Conservation (phyloP, 73 alveolate species). For the Chromera velia region DNA sequence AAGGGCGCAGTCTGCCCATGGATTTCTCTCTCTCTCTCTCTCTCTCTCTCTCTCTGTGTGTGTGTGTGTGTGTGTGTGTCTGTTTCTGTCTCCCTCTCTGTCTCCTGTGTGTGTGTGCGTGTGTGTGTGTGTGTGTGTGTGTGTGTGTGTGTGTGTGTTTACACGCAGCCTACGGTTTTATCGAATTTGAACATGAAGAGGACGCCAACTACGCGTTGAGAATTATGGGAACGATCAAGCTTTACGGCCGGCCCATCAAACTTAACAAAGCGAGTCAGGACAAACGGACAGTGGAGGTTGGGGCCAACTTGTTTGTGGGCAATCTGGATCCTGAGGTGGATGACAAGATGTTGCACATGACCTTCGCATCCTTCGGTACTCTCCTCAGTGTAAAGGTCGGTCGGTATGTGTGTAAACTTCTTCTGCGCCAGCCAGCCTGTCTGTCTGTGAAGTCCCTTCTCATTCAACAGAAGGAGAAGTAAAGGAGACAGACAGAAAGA, state of each 20-base stretch:
- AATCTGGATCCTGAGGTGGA: constrained; percentile 93
- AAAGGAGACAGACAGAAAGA: too few relatives aligned
- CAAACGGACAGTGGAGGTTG: constrained; percentile 91
- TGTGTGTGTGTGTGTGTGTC: too few relatives aligned
- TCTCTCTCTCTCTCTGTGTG: too few relatives aligned
- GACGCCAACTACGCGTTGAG: constrained; percentile 99
- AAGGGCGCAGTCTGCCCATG: too few relatives aligned
- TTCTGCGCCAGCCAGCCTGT: background rate
- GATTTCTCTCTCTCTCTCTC: too few relatives aligned
- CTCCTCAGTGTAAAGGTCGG: constrained; percentile 35
- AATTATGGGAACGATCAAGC: constrained; percentile 95
- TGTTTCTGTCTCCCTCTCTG: too few relatives aligned
- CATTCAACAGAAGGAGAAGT: too few relatives aligned
- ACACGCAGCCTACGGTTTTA: constrained; percentile 67
- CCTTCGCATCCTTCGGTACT: constrained; percentile 93
- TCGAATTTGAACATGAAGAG: constrained; percentile 81
- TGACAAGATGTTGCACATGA: constrained; percentile 93
- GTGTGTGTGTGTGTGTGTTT: background rate
- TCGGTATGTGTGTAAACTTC: background rate
- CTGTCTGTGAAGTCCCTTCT: too few relatives aligned
- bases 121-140: background rate
- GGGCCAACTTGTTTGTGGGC: constrained; percentile 97
- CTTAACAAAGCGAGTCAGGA: constrained; percentile 96
- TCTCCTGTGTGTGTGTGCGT: background rate
- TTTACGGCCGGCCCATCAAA: constrained; percentile 91